Evolutionary conservation across 2,329 filamentous ascomycete genomes (phyloP), one percentile per base, ranked within the genome.

Genomic region (Dactylellina sp.): DNA sequence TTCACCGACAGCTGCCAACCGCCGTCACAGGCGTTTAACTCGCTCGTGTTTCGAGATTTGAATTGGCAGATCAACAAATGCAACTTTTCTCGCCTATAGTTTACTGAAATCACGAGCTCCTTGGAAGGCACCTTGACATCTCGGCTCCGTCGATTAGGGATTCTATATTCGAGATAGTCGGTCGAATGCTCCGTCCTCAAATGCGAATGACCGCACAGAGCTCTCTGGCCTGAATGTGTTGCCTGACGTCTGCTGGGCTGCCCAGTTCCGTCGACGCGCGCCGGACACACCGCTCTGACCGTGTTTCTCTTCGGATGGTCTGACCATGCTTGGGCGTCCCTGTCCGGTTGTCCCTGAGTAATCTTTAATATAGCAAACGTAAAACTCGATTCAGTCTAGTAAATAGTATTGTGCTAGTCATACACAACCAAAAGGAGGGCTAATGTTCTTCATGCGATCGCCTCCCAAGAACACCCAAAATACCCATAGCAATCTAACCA

Each of bases 301-400:
- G 4, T 53, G 49, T 53, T 24, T 37, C 49, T 12, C 49, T 35
- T 32, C 12, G 14, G 53, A 50, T 65, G 61, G 61, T 50, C 61
- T 65, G 61, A 65, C 16, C 44, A 9, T 40, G n/a, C 28, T 25
- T 40, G 7, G 3, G 24, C n/a, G n/a, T n/a, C 16, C 28, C 9
- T 32, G 9, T 32, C 5, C 4, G 5, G 4, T 32, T 4, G 28
- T 32, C 28, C 28, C 28, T 32, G 28, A 32, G 28, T 32, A 32
- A 32, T 32, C 4, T 32, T 32, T 9, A 25, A 24, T 40, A 16
- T 32, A 28, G 24, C 39, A 55, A 52, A 52, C 39, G 14, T 64
- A 55, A 64, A 56, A 57, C 61, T 53, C 28, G 49, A 57, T 56
- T 65, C 39, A 42, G 37, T 53, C 35, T 65, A 40, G 50, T 47